Evolutionary conservation across 1,284 basidiomycete species (phyloP).

Genomic region (Coniophora puteana): DNA sequence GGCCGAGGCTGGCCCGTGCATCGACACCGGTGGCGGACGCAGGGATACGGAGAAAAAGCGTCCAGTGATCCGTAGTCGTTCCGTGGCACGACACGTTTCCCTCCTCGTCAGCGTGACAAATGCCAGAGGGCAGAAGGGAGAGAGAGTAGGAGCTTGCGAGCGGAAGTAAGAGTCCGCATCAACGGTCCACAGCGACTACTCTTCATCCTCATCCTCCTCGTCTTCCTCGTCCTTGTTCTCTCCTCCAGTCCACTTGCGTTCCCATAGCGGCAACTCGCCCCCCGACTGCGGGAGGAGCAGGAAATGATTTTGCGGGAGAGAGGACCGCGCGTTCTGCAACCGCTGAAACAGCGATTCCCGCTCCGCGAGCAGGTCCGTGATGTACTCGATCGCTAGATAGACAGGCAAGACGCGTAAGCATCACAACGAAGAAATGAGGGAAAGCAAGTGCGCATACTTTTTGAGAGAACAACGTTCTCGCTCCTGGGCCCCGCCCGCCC

Average conservation of each 20-base stretch:
- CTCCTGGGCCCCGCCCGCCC: constrained; percentile 81
- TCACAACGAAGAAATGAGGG: constrained; percentile 8
- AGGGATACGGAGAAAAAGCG: no score
- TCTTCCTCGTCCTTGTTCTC: constrained; percentile 44
- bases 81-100: no score
- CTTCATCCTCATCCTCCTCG: constrained; percentile 44
- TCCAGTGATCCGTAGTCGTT: no score
- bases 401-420: constrained; percentile 9
- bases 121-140: no score
- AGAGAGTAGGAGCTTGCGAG: no score
- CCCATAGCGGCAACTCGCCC: constrained; percentile 55
- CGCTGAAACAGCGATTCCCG: constrained; percentile 53
- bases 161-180: no score
- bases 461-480: constrained; percentile 80
- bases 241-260: constrained; percentile 75
- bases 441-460: constrained; percentile 57
- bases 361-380: constrained; percentile 59
- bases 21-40: no score
- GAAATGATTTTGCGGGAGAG: constrained; percentile 55
- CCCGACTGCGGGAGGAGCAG: constrained; percentile 32
- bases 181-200: constrained; percentile 22
- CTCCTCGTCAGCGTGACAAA: no score
- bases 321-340: constrained; percentile 53
- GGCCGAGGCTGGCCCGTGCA: no score
- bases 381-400: constrained; percentile 75